A percentile compares a stretch with the other conserved stretches of the same genome.
These are phyloP conservation scores for Boeremia exigua DNA, from an alignment of 2,329 filamentous ascomycete species.

Conservation along the genomic window DNA sequence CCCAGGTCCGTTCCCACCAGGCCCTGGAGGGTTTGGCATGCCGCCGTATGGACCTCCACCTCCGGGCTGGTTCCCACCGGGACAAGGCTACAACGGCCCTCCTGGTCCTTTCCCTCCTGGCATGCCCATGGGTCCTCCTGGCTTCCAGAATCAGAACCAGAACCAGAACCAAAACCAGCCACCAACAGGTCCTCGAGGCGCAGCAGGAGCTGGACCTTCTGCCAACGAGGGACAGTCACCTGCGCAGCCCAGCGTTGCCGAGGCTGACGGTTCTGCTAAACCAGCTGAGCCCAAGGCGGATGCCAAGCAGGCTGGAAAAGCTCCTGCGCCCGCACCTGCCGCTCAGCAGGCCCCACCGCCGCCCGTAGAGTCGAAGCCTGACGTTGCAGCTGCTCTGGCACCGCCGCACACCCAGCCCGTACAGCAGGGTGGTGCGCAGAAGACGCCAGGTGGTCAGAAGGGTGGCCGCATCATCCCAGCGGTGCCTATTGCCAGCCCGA, in stretches of 20 bases:
- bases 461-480: conserved; percentile 67
- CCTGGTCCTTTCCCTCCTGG: conserved; percentile 69
- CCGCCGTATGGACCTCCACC: conserved; percentile 72
- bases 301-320: conserved; percentile 46
- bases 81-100: conserved; percentile 75
- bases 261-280: conserved; percentile 56
- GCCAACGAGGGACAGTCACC: conserved; percentile 38
- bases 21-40: conserved; percentile 68
- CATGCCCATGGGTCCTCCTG: conserved; percentile 64
- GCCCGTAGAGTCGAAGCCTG: conserved; percentile 72
- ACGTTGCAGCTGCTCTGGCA: conserved; percentile 62
- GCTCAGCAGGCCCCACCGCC: conserved; percentile 63
- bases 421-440: conserved; percentile 41
- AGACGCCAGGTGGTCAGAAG: conserved; percentile 52
- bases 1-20: conserved; percentile 56
- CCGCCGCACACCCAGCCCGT: conserved; percentile 52
- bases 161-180: conserved; percentile 42
- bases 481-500: conserved; percentile 64
- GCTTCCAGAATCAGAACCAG: conserved; percentile 46
- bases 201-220: conserved; percentile 35
- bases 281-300: conserved; percentile 62
- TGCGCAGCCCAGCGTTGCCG: conserved; percentile 47
- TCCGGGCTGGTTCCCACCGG: conserved; percentile 76
- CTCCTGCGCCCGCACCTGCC: conserved; percentile 50
- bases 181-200: conserved; percentile 47